Conservation (phyloP, 495 filamentous ascomycete species). For the Astrothelium macrocarpum region DNA sequence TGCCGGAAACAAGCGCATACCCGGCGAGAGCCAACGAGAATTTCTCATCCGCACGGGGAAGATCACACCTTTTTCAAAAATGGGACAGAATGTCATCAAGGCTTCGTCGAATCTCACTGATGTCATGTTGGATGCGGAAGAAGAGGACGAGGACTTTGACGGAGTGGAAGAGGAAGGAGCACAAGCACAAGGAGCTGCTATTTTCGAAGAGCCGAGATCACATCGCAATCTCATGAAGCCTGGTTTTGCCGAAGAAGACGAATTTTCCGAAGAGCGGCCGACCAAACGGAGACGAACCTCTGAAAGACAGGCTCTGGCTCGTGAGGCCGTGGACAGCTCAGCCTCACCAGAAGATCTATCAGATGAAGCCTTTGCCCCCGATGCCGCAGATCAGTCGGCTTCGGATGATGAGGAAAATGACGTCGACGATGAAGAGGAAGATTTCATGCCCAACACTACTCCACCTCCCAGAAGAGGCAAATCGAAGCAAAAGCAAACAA, state of each 20-base stretch:
- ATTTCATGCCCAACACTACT: slow-evolving; percentile 34
- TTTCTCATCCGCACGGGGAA: slow-evolving; percentile 93
- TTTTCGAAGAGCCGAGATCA: slow-evolving; percentile 38
- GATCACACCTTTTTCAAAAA: slow-evolving; percentile 85
- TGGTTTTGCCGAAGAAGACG: slow-evolving; percentile 54
- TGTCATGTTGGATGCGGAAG: slow-evolving; percentile 68
- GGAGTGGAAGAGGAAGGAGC: slow-evolving; percentile 34
- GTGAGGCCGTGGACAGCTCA: slow-evolving; percentile 13
- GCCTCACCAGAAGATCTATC: background rate
- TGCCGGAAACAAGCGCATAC: slow-evolving; percentile 46
- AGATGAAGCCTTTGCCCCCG: background rate
- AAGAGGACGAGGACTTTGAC: slow-evolving; percentile 52
- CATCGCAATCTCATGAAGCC: slow-evolving; percentile 75
- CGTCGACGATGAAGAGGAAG: slow-evolving; percentile 37
- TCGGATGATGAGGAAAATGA: slow-evolving; percentile 31
- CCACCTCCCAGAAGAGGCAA: slow-evolving; percentile 28
- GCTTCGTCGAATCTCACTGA: slow-evolving; percentile 40
- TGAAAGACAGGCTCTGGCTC: slow-evolving; percentile 25
- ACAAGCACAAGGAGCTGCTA: slow-evolving; percentile 28
- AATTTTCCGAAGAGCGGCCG: slow-evolving; percentile 20
- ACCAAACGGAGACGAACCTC: slow-evolving; percentile 35
- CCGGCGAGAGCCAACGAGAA: slow-evolving; percentile 73
- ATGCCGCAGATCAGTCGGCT: slow-evolving; percentile 8
- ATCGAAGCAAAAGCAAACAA: slow-evolving; percentile 10
- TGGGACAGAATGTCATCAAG: slow-evolving; percentile 30